Evolutionary conservation across 441 rosid species (phyloP), one percentile per base, ranked within the genome.

Genomic region (Dalechampia spathulata): DNA sequence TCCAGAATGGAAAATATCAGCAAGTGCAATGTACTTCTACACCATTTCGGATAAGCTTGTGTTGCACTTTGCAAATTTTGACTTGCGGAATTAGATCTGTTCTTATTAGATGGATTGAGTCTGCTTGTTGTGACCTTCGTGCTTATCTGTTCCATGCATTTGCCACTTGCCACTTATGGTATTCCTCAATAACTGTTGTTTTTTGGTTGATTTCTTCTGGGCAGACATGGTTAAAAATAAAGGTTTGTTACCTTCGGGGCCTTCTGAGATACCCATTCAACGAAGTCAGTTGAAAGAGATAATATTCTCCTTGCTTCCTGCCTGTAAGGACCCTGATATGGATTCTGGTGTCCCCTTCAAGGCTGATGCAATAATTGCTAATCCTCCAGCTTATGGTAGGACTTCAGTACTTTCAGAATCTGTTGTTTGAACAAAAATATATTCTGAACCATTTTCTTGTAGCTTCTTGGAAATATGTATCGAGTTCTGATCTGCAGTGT

Each of bases 191-290:
- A 60, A 28, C 49, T 57, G 55, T 43, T 37, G 40, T 63, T 25
- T 51, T 55, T 49, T 53, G 27, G 13, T 68, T 75, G 55, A 38
- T 50, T 70, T 64, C 19, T 51, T 37, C 67, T 64, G 65, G 58
- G 55, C 94, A 90, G 99, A 94, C 72, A 90, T 94, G 99, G 99
- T 94, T 53, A 90, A 94, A 76, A 94, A 90, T 72, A 90, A 94
- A 73, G 99, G 97, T 16, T 94, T 94, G 76, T 67, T 90, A 78
- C 99, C 99, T 20, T 84, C 99, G 10, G 95, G 94, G 52, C 99
- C 99, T 63, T 94, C 98, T 6, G 97, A 90, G 77, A 90, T 94
- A 64, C 87, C 97, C 14, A 47, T 77, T 64, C 99, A 87, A 64
- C 78, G 99, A 62, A 87, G 74, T 70, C 99, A 93, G 69, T 76